Evolutionary conservation across 192 early-diverging fungal genomes (phyloP), one percentile per base, ranked within the genome.

Genomic region (Geosiphon pyriformis): DNA sequence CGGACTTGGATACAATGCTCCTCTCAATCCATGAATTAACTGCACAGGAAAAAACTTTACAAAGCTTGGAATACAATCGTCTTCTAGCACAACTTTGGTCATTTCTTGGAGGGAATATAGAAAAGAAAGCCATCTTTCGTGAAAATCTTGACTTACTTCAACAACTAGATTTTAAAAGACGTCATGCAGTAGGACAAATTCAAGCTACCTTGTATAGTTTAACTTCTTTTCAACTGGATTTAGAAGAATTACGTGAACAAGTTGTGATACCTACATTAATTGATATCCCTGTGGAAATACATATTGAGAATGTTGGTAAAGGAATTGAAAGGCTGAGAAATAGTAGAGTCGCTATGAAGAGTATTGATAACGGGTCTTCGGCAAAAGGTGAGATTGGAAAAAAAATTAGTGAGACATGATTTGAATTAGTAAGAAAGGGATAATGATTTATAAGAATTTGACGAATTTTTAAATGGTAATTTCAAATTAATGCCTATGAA

Each of bases 211-310:
- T 81, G 17, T 77, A 70, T 61, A 65, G 77, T 42, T 59, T 83
- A 70, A 76, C 78, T 1, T 71, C 76, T 0, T 80, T 81, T 59
- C 80, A 83, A 59, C 70, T 77, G 35, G 82, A 83, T 68, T 68
- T 83, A 27, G 78, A 79, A 31, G 70, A 80, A 32, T 57, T 83
- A 32, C 54, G 82, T 20, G 68, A 78, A 18, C 74, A 75, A 49
- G 70, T 81, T 1, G 68, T 76, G 0, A 61, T 57, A 17, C 80
- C 80, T 0, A 33, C 55, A 25, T 46, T 76, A 0, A 58, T 46
- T 11, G 63, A 64, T 22, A 51, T 78, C 32, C 70, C 76, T 3
- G 20, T 78, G 8, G 76, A 78, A 47, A 18, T 75, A 18, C 76
- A 78, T 57, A 73, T 78, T 18, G 71, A 78, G 50, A 78, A 70